Conservation (phyloP, 2,329 filamentous ascomycete genomes). For the Didymella sp. region DNA sequence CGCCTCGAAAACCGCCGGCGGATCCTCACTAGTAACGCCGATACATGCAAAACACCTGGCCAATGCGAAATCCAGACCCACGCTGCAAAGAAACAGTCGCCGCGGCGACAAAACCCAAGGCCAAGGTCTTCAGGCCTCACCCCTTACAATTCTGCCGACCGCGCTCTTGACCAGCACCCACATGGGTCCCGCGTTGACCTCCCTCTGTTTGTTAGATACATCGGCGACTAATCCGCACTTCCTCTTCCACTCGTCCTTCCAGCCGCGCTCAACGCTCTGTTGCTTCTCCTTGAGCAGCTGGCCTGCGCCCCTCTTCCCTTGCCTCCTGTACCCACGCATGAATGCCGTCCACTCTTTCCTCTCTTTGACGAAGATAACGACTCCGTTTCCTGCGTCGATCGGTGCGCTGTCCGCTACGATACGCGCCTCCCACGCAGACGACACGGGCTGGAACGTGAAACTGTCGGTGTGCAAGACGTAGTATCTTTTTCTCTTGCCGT, state of each 20-base stretch:
- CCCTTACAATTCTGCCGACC: conserved; percentile 31
- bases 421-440: conserved; percentile 34
- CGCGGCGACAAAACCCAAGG: not conserved
- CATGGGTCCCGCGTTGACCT: conserved; percentile 36
- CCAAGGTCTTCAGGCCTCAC: conserved; percentile 28
- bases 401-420: conserved; percentile 29
- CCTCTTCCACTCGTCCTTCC: conserved; percentile 35
- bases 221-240: conserved; percentile 33
- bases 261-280: conserved; percentile 30
- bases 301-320: conserved; percentile 30
- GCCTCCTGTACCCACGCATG: conserved; percentile 32
- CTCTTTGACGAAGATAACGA: conserved; percentile 36
- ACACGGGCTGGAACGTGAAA: conserved; percentile 29
- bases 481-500: conserved; percentile 33
- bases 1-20: conserved; percentile 15
- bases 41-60: conserved; percentile 19
- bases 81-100: conserved; percentile 7
- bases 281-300: conserved; percentile 31
- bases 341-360: conserved; percentile 34
- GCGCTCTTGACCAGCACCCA: conserved; percentile 39
- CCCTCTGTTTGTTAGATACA: no score
- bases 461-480: conserved; percentile 32
- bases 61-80: conserved; percentile 19
- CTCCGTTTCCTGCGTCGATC: conserved; percentile 37
- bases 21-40: conserved; percentile 14